Conservation (phyloP, 805 yeast genomes). For the Ogataea paradorogensis region DNA sequence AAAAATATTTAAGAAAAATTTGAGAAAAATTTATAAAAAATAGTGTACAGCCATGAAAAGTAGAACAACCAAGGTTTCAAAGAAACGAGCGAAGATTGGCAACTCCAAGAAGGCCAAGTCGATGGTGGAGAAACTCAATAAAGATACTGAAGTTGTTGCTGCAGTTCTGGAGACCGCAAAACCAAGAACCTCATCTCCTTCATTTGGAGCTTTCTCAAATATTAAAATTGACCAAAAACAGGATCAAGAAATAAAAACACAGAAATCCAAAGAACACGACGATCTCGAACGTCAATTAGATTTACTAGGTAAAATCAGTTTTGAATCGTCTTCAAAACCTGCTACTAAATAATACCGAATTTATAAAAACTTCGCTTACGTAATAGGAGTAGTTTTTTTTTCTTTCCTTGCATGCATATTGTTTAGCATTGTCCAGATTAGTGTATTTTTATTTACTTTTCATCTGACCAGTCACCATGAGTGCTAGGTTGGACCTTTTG, state of each 20-base stretch:
- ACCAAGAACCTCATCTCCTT: slow-evolving; percentile 12
- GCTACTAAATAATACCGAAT: neutral
- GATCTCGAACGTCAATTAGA: slow-evolving; percentile 48
- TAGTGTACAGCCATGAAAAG: slow-evolving; percentile 2
- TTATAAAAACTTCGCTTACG: neutral
- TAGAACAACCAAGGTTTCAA: slow-evolving; percentile 2
- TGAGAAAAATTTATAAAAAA: slow-evolving; percentile 3
- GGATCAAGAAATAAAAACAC: slow-evolving; percentile 32
- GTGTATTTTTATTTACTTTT: slow-evolving; percentile 11
- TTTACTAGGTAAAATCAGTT: slow-evolving; percentile 40
- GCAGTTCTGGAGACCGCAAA: slow-evolving; percentile 13
- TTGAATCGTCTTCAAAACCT: slow-evolving; percentile 24
- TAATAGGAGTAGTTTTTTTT: neutral
- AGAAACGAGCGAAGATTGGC: slow-evolving; percentile 4
- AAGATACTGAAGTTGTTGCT: slow-evolving; percentile 21
- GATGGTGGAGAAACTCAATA: slow-evolving; percentile 29
- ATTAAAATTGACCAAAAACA: slow-evolving; percentile 38
- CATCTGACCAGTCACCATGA: slow-evolving; percentile 12
- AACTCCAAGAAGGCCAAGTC: slow-evolving; percentile 16
- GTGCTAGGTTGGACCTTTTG: slow-evolving; percentile 13
- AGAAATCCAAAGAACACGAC: slow-evolving; percentile 31
- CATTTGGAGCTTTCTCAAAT: slow-evolving; percentile 34
- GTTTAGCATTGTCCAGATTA: slow-evolving; percentile 10
- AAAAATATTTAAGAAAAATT: slow-evolving; percentile 1
- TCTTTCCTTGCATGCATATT: slow-evolving; percentile 3